Percentiles rank a stretch among this genome's conserved stretches.
Conservation (phyloP, 2,329 filamentous ascomycete species). For the Colletotrichum sp. region DNA sequence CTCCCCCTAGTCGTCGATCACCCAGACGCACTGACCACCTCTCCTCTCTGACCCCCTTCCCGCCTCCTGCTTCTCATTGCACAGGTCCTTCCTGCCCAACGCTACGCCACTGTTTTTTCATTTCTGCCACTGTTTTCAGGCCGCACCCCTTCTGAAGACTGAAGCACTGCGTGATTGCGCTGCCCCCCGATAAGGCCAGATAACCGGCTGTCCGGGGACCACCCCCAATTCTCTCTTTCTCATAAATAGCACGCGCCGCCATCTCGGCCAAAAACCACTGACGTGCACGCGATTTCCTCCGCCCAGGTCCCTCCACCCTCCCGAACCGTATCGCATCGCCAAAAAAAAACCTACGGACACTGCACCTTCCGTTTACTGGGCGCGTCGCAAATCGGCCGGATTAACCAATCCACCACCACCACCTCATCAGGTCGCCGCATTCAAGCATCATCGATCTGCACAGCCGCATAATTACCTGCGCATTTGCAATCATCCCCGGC, state of each 20-base stretch:
- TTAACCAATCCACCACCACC: not conserved
- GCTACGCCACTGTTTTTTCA: slow-evolving; percentile 35
- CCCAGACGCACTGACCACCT: slow-evolving; percentile 21
- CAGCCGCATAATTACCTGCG: not conserved
- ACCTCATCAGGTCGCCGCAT: not conserved
- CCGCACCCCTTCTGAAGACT: slow-evolving; percentile 13
- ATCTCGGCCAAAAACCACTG: slow-evolving; percentile 45
- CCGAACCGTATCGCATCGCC: slow-evolving; percentile 13
- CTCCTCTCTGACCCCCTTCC: slow-evolving; percentile 3
- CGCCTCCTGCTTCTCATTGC: slow-evolving; percentile 21
- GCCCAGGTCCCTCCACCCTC: slow-evolving; percentile 34
- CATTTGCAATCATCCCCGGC: not conserved
- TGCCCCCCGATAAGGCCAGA: slow-evolving; percentile 42
- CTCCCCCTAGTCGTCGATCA: slow-evolving; percentile 19
- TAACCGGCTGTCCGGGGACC: slow-evolving; percentile 37
- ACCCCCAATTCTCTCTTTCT: slow-evolving; percentile 36
- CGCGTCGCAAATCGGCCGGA: slow-evolving; percentile 9
- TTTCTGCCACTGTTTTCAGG: slow-evolving; percentile 27
- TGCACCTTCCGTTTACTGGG: not conserved
- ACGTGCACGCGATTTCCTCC: slow-evolving; percentile 53
- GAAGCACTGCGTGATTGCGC: not conserved
- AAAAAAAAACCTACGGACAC: not conserved
- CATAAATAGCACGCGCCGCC: slow-evolving; percentile 54
- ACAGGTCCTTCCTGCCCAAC: slow-evolving; percentile 27
- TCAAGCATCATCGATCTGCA: not conserved